Base-by-base conservation (phyloP, 1,284 basidiomycete species). In the Trichosporon ovoides region DNA sequence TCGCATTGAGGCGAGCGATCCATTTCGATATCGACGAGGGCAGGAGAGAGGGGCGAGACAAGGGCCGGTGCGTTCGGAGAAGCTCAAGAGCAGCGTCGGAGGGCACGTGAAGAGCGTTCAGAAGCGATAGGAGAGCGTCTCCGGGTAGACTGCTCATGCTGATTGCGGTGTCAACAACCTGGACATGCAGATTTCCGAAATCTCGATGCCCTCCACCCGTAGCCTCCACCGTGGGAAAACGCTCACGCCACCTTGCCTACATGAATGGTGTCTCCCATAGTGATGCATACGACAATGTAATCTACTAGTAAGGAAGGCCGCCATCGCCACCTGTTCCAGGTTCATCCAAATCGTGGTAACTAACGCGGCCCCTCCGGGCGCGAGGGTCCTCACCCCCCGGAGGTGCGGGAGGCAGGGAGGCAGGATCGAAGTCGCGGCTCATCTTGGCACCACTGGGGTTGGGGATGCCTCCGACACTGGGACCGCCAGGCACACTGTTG, bases 321-420 rank as follows among this genome's bases (percentile, higher is more conserved):
- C 70, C 73, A 56, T 68, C 73, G 3, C 67, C 72, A 4, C 65
- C 70, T 3, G 67, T 66, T 10, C 67, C 67, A 11, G 67, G 65
- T 58, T 72, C 72, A 58, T 77, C 75, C 50, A 77, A 62, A 60
- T 77, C 75, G 60, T 67, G 66, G 59, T 77, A 77, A 56, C 70
- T 73, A 3, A 77, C 67, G 43, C 71, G 68, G 7, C 74, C 74
- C 55, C 66, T 67, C 52, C 65, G 68, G 1, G 75, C 75, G 46
- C 75, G 68, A 1, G 75, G 75, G 64, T 77, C 75, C 58, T 76
- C 74, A 1, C 64, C 67, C 1, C 74, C 72, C 5, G 67, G 62
- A 28, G 70, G 67, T 3, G 68, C 55, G 53, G 68, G 56, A 6
- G 69, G 68, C 24, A 60, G 33, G 63, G 58, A 36, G 18, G 43